Evolutionary conservation across 139 green algal species (phyloP).

Genomic region (Picochlorum sp.): DNA sequence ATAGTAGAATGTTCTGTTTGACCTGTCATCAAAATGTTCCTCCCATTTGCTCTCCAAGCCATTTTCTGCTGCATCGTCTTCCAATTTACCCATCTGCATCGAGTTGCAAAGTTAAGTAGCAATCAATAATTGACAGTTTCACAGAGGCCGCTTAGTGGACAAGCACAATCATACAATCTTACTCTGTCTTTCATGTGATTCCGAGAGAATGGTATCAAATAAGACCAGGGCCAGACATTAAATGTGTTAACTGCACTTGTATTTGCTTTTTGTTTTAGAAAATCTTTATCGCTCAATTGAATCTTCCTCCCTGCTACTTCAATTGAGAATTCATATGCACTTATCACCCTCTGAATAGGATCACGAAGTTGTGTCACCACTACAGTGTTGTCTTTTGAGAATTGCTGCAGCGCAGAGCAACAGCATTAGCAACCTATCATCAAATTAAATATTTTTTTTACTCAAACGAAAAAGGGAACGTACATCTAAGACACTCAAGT

Average conservation of each 20-base stretch:
- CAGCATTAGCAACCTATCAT: neutral
- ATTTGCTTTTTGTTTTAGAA: slow-evolving; percentile 18
- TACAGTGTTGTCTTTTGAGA: slow-evolving; percentile 9
- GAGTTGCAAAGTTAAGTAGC: neutral
- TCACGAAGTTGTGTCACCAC: slow-evolving; percentile 60
- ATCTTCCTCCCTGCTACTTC: slow-evolving; percentile 40
- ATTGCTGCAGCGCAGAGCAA: neutral
- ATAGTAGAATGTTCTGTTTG: slow-evolving; percentile 19
- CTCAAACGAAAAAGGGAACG: neutral
- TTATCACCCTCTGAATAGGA: slow-evolving; percentile 70
- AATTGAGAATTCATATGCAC: slow-evolving; percentile 81
- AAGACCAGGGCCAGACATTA: slow-evolving; percentile 87
- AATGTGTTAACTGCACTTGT: slow-evolving; percentile 38
- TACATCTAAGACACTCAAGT: slow-evolving; percentile 54
- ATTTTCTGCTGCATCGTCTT: neutral
- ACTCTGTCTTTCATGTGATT: slow-evolving; percentile 41
- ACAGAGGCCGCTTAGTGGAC: neutral
- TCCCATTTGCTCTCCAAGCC: neutral
- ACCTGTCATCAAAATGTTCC: neutral
- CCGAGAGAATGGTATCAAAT: slow-evolving; percentile 65
- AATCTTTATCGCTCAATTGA: slow-evolving; percentile 1
- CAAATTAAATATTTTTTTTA: neutral
- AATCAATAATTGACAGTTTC: neutral
- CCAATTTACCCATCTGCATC: neutral
- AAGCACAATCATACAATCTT: slow-evolving; percentile 16